Base-by-base conservation (phyloP, 768 basidiomycete species). In the Daedaleopsis nitida region DNA sequence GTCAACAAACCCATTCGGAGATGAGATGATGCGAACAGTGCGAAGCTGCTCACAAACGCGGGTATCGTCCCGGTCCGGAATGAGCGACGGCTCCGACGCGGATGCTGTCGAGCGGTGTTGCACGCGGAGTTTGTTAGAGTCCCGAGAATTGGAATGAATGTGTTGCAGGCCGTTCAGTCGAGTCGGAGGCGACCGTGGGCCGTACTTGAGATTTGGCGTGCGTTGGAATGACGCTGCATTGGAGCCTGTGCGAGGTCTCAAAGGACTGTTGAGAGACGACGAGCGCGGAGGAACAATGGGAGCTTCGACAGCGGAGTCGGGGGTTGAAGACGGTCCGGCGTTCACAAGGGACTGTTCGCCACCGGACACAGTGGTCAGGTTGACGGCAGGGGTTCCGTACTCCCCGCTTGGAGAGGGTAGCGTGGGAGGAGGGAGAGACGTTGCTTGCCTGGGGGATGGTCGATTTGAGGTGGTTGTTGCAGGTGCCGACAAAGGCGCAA, bases 51-150 rank as follows among this genome's bases (percentile, higher is more conserved):
- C 72, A 86, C 86, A 73, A 44, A 75, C 65, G 65, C 78, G 81
- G 13, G 70, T 68, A 39, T 85, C 86, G 58, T 85, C 83, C 39
- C 76, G 76, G 34, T 63, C 74, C 23, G 86, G 80, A 52, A 92
- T 71, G 48, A 93, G 78, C 5, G 91, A 92, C n/a, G 91, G 91
- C 73, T 93, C 91, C 52, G 91, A 93, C 61, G 82, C 88, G 51
- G 88, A 92, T 50, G 91, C 89, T 6, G 82, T 84, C 39, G 88
- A 86, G 42, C 86, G 86, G 68, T 87, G 87, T 59, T 88, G 81
- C n/a, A 84, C 82, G 9, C 84, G 83, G 49, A 90, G 77, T 52
- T 80, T 80, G 32, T 77, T 68, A 16, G 67, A 67, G 27, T 80
- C 80, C 16, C 77, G 74, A 57, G 76, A 77, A 12, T 56, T 47